Evolutionary conservation across 2,329 filamentous ascomycete species (phyloP).

Genomic region (Trichothecium roseum): DNA sequence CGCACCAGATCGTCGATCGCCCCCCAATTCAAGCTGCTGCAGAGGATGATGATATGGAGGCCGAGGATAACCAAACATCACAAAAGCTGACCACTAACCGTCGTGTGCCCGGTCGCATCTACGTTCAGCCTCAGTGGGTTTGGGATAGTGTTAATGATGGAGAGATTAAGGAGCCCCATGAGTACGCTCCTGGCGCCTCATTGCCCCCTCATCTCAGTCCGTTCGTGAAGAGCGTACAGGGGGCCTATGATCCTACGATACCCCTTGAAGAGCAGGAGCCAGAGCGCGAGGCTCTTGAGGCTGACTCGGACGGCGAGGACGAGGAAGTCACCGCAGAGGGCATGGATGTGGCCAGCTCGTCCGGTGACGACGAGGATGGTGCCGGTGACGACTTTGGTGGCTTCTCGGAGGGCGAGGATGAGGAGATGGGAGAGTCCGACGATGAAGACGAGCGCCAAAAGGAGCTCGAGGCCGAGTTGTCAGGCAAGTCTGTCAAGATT

Average conservation of each 20-base stretch:
- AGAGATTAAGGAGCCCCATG: slow-evolving; percentile 73
- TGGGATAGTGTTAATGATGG: slow-evolving; percentile 96
- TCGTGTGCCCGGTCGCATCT: slow-evolving; percentile 81
- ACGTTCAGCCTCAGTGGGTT: slow-evolving; percentile 95
- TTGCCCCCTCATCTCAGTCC: slow-evolving; percentile 92
- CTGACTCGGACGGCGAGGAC: slow-evolving; percentile 46
- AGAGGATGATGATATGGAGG: slow-evolving; percentile 32
- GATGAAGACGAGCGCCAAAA: slow-evolving; percentile 68
- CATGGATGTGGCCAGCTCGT: slow-evolving; percentile 40
- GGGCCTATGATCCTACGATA: slow-evolving; percentile 83
- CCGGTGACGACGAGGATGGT: slow-evolving; percentile 31
- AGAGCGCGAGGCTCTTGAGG: slow-evolving; percentile 71
- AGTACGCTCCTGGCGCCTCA: slow-evolving; percentile 82
- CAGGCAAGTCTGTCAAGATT: slow-evolving; percentile 51
- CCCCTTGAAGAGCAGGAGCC: slow-evolving; percentile 80
- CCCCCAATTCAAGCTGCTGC: slow-evolving; percentile 58
- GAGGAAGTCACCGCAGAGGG: slow-evolving; percentile 35
- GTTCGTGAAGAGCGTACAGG: slow-evolving; percentile 80
- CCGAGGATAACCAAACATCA: slow-evolving; percentile 51
- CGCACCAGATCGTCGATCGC: slow-evolving; percentile 91
- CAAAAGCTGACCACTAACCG: slow-evolving; percentile 51
- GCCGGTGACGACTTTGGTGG: slow-evolving; percentile 40
- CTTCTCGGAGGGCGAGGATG: slow-evolving; percentile 36
- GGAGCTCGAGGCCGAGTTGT: slow-evolving; percentile 87
- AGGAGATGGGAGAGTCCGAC: slow-evolving; percentile 31